Evolutionary conservation across 441 rosid species (phyloP).

Genomic region (Theobroma grandiflorum): DNA sequence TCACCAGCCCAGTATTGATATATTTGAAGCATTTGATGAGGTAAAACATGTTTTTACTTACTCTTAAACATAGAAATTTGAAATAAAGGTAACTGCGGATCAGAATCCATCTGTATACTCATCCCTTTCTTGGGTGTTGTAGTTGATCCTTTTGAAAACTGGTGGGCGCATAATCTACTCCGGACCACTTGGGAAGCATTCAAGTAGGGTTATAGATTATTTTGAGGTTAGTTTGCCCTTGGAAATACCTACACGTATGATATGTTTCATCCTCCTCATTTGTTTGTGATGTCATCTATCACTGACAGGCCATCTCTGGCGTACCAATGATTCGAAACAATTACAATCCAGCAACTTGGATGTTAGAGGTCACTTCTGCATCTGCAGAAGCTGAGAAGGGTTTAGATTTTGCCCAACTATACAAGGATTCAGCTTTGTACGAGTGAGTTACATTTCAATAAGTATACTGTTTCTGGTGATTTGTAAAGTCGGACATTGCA

Average conservation of each 20-base stretch:
- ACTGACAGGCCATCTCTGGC: conserved; percentile 46
- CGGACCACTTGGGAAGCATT: conserved; percentile 64
- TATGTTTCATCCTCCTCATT: not conserved
- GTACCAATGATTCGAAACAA: conserved; percentile 51
- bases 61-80: not conserved
- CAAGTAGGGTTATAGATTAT: conserved; percentile 53
- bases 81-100: not conserved
- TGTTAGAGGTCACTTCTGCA: conserved; percentile 59
- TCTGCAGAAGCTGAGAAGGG: conserved; percentile 53
- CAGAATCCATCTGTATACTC: not conserved
- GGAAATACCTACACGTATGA: not conserved
- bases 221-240: conserved; percentile 52
- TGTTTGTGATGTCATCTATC: not conserved
- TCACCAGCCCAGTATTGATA: conserved; percentile 79
- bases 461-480: not conserved
- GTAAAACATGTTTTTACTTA: conserved; percentile 24
- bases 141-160: conserved; percentile 59
- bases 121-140: not conserved
- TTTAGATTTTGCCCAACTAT: conserved; percentile 56
- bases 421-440: conserved; percentile 46
- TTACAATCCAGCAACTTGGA: conserved; percentile 72
- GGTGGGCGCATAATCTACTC: conserved; percentile 66
- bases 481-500: not conserved
- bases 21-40: conserved; percentile 81
- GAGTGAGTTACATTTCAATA: conserved; percentile 42